Percentiles rank a stretch among this genome's conserved stretches.
Evolutionary conservation across 1,284 basidiomycete genomes (phyloP).

Genomic region (Sporisorium scitamineum): DNA sequence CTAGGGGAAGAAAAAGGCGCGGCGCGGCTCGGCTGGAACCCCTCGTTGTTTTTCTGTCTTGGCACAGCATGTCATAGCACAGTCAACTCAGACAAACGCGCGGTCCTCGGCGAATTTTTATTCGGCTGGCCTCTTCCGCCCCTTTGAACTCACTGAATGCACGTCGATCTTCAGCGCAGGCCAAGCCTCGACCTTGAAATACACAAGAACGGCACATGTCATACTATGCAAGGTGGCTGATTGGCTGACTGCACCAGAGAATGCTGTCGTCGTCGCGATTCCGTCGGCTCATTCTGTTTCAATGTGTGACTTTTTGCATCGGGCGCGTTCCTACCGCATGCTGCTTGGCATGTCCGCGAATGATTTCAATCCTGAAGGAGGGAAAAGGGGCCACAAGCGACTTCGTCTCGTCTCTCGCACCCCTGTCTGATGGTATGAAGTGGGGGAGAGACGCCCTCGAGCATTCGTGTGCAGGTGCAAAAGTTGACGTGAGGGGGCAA

Average conservation of each 20-base stretch:
- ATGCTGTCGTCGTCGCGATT: slow-evolving; percentile 1
- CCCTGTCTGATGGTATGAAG: not conserved
- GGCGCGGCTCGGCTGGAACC: not conserved
- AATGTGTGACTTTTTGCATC: not conserved
- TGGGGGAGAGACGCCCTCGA: not conserved
- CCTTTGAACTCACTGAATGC: too few species aligned
- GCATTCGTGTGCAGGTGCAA: not conserved
- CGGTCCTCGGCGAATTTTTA: slow-evolving; percentile 4
- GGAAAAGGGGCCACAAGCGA: not conserved
- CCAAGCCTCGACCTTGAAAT: not conserved
- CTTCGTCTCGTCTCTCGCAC: not conserved
- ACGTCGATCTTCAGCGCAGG: not conserved
- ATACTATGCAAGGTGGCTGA: not conserved
- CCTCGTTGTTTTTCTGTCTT: not conserved
- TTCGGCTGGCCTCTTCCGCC: not conserved
- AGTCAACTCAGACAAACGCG: not conserved
- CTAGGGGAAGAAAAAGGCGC: not conserved
- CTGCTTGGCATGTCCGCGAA: not conserved
- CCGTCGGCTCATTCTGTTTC: not conserved
- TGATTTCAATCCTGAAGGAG: too few species aligned
- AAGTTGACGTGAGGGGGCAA: not conserved
- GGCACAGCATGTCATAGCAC: slow-evolving; percentile 6
- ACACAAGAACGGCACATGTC: not conserved
- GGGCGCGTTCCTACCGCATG: not conserved
- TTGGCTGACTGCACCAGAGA: not conserved